A percentile compares a stretch with the other conserved stretches of the same genome.
Evolutionary conservation across 2,329 filamentous ascomycete species (phyloP).

Genomic region (Aspergillus piperis): DNA sequence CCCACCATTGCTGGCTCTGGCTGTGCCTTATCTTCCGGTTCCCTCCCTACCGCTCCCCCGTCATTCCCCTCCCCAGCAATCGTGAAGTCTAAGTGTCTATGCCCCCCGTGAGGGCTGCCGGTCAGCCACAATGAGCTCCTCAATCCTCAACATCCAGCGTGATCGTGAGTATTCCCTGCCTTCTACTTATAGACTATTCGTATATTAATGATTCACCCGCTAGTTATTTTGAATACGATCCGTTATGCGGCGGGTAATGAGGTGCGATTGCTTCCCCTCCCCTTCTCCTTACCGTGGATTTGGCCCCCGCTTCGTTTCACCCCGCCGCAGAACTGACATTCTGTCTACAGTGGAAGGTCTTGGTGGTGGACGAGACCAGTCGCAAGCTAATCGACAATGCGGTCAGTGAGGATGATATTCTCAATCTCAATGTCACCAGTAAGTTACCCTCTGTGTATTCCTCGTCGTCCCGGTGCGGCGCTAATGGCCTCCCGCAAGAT

Average conservation of each 20-base stretch:
- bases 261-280: conserved; percentile 52
- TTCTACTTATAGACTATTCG: too few species aligned
- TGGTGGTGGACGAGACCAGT: conserved; percentile 83
- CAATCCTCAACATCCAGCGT: conserved; percentile 81
- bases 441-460: neutral
- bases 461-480: conserved; percentile 7
- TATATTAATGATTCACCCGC: neutral
- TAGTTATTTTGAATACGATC: conserved; percentile 73
- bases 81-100: conserved; percentile 15
- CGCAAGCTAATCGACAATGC: conserved; percentile 87
- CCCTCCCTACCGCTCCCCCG: conserved; percentile 3
- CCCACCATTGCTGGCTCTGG: neutral
- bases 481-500: conserved; percentile 56
- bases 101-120: conserved; percentile 33
- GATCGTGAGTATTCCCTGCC: conserved; percentile 57
- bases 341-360: conserved; percentile 81
- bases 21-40: neutral
- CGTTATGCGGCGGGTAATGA: conserved; percentile 78
- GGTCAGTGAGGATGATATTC: conserved; percentile 91
- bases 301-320: neutral
- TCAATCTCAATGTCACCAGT: conserved; percentile 97
- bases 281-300: conserved; percentile 24
- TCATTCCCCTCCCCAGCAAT: conserved; percentile 12
- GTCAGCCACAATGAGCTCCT: conserved; percentile 71
- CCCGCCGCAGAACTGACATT: conserved; percentile 29